These are phyloP conservation scores for Viola odorata DNA, from an alignment of 345 rosid genomes.

Conservation along the genomic window DNA sequence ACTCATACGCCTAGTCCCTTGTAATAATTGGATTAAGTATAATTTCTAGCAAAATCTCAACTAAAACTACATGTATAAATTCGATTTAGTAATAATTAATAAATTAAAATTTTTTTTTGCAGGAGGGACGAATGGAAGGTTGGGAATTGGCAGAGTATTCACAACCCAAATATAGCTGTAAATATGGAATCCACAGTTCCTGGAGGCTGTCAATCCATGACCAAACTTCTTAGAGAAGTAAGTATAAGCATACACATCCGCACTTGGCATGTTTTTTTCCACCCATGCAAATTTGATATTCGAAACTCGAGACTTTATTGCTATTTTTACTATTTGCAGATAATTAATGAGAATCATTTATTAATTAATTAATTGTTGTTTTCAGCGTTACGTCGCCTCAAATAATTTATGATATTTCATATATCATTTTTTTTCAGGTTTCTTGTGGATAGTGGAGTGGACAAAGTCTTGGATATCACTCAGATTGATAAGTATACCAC, in stretches of 20 bases:
- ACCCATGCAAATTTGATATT: too few species aligned
- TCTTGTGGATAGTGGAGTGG: constrained; percentile 54
- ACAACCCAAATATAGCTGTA: constrained; percentile 79
- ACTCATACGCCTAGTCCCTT: too few species aligned
- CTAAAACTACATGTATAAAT: too few species aligned
- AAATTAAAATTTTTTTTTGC: not conserved
- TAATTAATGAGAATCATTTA: too few species aligned
- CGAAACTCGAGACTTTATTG: not conserved
- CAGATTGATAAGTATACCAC: constrained; percentile 43
- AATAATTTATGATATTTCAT: not conserved
- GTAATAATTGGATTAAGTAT: too few species aligned
- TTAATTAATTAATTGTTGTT: not conserved
- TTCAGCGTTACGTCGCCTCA: not conserved
- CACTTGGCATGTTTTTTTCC: not conserved
- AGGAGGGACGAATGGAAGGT: constrained; percentile 67
- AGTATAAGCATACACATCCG: not conserved
- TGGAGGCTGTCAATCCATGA: constrained; percentile 61
- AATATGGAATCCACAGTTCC: constrained; percentile 65
- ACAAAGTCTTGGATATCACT: constrained; percentile 49
- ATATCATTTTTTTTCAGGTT: constrained; percentile 58
- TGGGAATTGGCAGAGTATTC: constrained; percentile 95
- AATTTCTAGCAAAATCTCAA: too few species aligned
- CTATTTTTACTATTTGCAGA: too few species aligned
- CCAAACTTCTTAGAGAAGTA: constrained; percentile 49
- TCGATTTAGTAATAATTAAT: too few species aligned